Conservation (phyloP, 306 rosid genomes). For the Rosa persica region DNA sequence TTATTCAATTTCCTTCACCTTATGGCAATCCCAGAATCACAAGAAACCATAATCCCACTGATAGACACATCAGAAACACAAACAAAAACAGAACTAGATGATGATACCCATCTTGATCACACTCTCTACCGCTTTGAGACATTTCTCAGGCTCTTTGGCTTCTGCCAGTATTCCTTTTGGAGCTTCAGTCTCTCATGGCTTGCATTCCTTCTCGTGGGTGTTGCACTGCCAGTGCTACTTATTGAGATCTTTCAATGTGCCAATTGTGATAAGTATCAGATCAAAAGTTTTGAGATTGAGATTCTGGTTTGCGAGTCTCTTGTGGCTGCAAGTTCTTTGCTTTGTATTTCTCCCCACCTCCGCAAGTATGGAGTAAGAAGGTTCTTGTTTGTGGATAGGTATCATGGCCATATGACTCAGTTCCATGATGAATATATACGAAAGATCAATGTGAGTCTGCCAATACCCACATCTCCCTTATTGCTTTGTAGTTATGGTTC, state of each 20-base stretch:
- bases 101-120: slow-evolving; percentile 22
- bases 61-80: slow-evolving; percentile 6
- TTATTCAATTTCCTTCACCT: background rate
- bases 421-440: slow-evolving; percentile 39
- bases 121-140: slow-evolving; percentile 29
- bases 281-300: slow-evolving; percentile 43
- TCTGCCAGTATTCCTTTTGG: slow-evolving; percentile 30
- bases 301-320: slow-evolving; percentile 37
- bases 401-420: slow-evolving; percentile 27
- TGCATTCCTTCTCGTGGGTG: slow-evolving; percentile 37
- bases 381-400: slow-evolving; percentile 50
- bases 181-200: slow-evolving; percentile 43
- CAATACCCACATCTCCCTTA: background rate
- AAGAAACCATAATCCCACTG: slow-evolving; percentile 22
- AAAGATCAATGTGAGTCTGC: slow-evolving; percentile 36
- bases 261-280: slow-evolving; percentile 33
- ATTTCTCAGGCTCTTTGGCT: slow-evolving; percentile 35
- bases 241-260: slow-evolving; percentile 22
- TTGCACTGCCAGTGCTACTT: slow-evolving; percentile 33
- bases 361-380: slow-evolving; percentile 47
- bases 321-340: slow-evolving; percentile 45
- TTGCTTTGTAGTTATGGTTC: background rate
- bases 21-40: slow-evolving; percentile 12
- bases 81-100: background rate
- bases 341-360: slow-evolving; percentile 44